phyloP scores from a whole-genome alignment of 257 asterid species.

The Solanum phureja region DNA sequence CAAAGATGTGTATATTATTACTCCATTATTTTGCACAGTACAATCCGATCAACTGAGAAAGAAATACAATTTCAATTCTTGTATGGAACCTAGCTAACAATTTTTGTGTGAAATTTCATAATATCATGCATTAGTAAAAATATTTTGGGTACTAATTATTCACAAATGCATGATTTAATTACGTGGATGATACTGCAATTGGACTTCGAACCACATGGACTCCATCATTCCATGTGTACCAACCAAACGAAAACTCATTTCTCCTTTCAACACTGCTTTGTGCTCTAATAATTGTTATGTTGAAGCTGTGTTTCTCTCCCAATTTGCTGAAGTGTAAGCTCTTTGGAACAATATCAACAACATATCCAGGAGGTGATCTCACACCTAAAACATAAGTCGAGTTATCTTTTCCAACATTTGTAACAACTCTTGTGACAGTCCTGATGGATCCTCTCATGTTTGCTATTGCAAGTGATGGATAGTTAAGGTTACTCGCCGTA shows the following conservation, averaged over 20 bases:
- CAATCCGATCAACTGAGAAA: no score
- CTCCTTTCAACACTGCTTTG: not conserved
- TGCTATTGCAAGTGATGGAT: not conserved
- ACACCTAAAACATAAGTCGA: not conserved
- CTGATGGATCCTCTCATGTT: not conserved
- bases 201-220: constrained; percentile 33
- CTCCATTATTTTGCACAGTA: no score
- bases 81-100: no score
- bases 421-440: not conserved
- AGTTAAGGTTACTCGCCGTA: not conserved
- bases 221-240: not conserved
- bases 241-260: not conserved
- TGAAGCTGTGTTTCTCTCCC: not conserved
- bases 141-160: not conserved
- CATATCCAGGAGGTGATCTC: not conserved
- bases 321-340: not conserved
- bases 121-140: no score
- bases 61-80: no score
- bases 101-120: no score
- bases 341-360: not conserved
- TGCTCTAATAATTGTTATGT: not conserved
- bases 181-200: constrained; percentile 1
- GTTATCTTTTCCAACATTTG: not conserved
- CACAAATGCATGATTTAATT: not conserved
- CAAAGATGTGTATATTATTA: no score